phyloP scores from a whole-genome alignment of 2,329 filamentous ascomycete species.

The Aplosporella prunicola region DNA sequence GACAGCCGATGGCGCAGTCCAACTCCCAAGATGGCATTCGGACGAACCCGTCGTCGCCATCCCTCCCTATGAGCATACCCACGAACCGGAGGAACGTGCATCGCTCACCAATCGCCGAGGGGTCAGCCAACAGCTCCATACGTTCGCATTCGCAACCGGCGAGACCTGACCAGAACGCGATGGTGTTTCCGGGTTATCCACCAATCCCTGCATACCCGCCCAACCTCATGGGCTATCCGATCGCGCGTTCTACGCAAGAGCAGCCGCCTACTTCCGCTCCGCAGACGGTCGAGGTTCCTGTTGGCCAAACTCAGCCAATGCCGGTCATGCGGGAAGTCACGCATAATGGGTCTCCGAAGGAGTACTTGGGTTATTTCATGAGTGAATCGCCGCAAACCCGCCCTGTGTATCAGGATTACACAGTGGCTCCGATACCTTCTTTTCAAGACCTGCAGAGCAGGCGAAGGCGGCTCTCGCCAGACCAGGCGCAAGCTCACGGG shows the following conservation, averaged over 20 bases:
- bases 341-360: constrained; percentile 35
- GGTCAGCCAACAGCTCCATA: constrained; percentile 27
- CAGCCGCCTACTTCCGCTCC: constrained; percentile 7
- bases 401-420: constrained; percentile 26
- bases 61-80: constrained; percentile 34
- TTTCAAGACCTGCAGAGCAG: constrained; percentile 33
- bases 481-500: constrained; percentile 16
- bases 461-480: constrained; percentile 34
- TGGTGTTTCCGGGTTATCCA: constrained; percentile 32
- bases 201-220: constrained; percentile 25
- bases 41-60: constrained; percentile 42
- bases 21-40: constrained; percentile 34
- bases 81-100: constrained; percentile 34
- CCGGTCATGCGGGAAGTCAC: constrained; percentile 14
- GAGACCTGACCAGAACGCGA: constrained; percentile 31
- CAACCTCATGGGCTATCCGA: constrained; percentile 24
- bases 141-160: constrained; percentile 44
- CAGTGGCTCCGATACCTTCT: constrained; percentile 25
- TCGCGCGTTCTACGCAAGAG: constrained; percentile 26
- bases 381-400: constrained; percentile 31
- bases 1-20: constrained; percentile 27
- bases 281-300: constrained; percentile 7
- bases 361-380: constrained; percentile 43
- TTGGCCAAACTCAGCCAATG: constrained; percentile 7
- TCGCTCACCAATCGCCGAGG: constrained; percentile 35